Conservation (phyloP, 2,329 filamentous ascomycete species). For the Stagonosporopsis tanaceti region DNA sequence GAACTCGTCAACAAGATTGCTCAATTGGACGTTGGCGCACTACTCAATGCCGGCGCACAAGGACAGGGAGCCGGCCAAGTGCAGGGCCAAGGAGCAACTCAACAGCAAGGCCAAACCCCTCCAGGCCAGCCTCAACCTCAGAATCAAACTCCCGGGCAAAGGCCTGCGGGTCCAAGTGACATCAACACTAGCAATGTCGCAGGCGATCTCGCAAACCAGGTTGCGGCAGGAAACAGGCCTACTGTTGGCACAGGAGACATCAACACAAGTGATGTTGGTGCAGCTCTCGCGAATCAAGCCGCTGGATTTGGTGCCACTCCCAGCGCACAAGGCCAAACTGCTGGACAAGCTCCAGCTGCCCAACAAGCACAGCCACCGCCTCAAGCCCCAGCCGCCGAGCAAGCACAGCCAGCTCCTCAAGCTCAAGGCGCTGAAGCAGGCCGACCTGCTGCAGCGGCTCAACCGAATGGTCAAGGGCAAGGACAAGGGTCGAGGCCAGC, state of each 20-base stretch:
- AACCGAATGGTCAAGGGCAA: conserved; percentile 11
- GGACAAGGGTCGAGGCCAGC: conserved; percentile 3
- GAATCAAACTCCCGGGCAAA: conserved; percentile 8
- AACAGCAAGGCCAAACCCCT: conserved; percentile 6
- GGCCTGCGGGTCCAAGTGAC: conserved; percentile 17
- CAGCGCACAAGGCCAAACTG: conserved; percentile 15
- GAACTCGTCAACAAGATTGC: conserved; percentile 25
- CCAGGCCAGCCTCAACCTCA: conserved; percentile 12
- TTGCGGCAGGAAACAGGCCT: conserved; percentile 23
- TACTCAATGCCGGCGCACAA: conserved; percentile 28
- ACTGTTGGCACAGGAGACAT: conserved; percentile 21
- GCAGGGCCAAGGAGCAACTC: conserved; percentile 6
- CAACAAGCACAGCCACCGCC: conserved; percentile 7
- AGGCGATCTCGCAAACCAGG: conserved; percentile 30
- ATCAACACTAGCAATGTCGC: conserved; percentile 22
- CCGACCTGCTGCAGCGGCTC: conserved; percentile 5
- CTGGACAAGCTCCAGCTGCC: conserved; percentile 7
- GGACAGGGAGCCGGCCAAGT: conserved; percentile 20
- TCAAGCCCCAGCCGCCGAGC: not conserved
- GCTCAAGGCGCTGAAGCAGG: conserved; percentile 4
- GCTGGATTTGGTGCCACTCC: conserved; percentile 25
- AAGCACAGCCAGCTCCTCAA: not conserved
- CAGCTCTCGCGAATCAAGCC: conserved; percentile 30
- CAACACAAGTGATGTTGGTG: conserved; percentile 20
- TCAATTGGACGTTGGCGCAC: conserved; percentile 30